These are phyloP conservation scores for Sisymbrium irio DNA, from an alignment of 345 rosid species.

Conservation along the genomic window DNA sequence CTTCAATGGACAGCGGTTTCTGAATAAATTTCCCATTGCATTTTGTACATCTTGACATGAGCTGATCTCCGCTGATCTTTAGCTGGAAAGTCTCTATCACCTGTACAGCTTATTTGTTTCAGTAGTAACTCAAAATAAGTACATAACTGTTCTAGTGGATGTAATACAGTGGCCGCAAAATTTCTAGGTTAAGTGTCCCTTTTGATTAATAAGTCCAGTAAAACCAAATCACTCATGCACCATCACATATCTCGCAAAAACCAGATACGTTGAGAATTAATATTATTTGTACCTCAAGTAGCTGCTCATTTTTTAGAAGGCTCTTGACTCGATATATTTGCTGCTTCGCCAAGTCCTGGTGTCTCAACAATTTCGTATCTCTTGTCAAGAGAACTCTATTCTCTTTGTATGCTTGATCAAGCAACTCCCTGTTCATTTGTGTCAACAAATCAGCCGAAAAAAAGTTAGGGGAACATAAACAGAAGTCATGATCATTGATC, in stretches of 20 bases:
- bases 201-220: no score
- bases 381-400: constrained; percentile 80
- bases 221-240: no score
- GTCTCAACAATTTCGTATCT: constrained; percentile 83
- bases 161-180: not conserved
- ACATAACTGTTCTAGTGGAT: not conserved
- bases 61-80: constrained; percentile 63
- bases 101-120: constrained; percentile 39
- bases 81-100: constrained; percentile 69
- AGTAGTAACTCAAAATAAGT: not conserved
- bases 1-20: constrained; percentile 72
- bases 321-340: constrained; percentile 78
- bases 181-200: no score
- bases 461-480: not conserved
- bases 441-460: not conserved
- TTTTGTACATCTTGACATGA: constrained; percentile 94
- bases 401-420: constrained; percentile 75
- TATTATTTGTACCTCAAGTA: constrained; percentile 63
- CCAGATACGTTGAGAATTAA: no score
- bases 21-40: constrained; percentile 93
- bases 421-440: constrained; percentile 55
- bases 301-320: constrained; percentile 86
- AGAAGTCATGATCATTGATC: not conserved
- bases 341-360: constrained; percentile 67
- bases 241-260: no score